These are phyloP conservation scores for Retiboletus flavoniger DNA, from an alignment of 1,284 basidiomycete species.

Conservation along the genomic window DNA sequence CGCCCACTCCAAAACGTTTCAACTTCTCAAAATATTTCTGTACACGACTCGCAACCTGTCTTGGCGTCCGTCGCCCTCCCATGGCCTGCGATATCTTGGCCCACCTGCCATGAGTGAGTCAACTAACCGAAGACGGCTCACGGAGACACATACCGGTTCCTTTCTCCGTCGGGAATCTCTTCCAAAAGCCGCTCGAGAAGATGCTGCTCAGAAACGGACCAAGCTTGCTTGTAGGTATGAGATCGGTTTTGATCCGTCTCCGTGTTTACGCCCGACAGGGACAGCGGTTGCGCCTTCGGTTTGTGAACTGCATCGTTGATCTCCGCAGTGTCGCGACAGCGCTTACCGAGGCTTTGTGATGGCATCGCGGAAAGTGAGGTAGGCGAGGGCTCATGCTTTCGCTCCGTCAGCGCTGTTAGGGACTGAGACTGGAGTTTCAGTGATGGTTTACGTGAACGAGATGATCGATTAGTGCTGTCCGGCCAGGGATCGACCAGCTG, in stretches of 20 bases:
- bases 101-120: constrained; percentile 49
- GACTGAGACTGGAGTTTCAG: constrained; percentile 33
- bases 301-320: constrained; percentile 15
- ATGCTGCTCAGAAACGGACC: constrained; percentile 73
- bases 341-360: constrained; percentile 28
- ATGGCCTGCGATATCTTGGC: constrained; percentile 76
- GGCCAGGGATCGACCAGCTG: constrained; percentile 4
- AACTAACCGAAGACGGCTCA: constrained; percentile 3
- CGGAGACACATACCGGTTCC: constrained; percentile 53
- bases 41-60: constrained; percentile 81
- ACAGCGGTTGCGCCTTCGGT: constrained; percentile 19
- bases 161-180: constrained; percentile 74
- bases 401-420: constrained; percentile 11
- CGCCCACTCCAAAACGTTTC: constrained; percentile 61
- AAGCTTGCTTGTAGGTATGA: constrained; percentile 75
- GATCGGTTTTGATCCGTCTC: constrained; percentile 46
- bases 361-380: constrained; percentile 10
- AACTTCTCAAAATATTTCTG: constrained; percentile 84
- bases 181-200: constrained; percentile 68
- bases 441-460: constrained; percentile 34
- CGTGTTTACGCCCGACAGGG: constrained; percentile 18
- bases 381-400: constrained; percentile 10
- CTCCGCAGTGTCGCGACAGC: constrained; percentile 24
- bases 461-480: constrained; percentile 12
- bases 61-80: constrained; percentile 68